phyloP scores from a whole-genome alignment of 768 basidiomycete genomes.

The Tephrocybe sp. region DNA sequence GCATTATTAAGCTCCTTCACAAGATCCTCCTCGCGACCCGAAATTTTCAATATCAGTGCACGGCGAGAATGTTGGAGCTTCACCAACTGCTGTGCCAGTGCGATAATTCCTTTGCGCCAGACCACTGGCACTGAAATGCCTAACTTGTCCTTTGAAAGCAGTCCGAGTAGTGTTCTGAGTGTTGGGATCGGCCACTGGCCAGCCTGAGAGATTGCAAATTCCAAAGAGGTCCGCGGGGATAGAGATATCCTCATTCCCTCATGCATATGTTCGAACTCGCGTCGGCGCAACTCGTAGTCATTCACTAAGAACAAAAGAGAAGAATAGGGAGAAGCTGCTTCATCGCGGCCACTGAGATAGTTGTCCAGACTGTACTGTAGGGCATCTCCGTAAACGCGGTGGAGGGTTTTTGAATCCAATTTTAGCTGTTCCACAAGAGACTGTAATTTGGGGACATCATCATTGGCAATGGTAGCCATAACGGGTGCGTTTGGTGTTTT shows the following conservation, averaged over 20 bases:
- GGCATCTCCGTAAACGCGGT: background rate
- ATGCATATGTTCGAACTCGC: background rate
- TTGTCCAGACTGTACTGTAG: background rate
- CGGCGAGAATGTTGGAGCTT: conserved; percentile 37
- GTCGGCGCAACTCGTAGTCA: conserved; percentile 1
- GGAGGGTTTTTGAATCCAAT: background rate
- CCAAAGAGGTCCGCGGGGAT: conserved; percentile 3
- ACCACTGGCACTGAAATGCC: conserved; percentile 9
- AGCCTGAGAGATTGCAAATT: conserved; percentile 13
- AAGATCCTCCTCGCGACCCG: conserved; percentile 29
- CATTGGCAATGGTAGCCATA: too few relatives aligned
- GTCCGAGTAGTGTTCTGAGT: conserved; percentile 25
- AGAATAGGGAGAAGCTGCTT: background rate
- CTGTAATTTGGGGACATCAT: too few relatives aligned
- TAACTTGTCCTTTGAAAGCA: conserved; percentile 25
- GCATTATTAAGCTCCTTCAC: conserved; percentile 25
- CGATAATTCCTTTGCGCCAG: conserved; percentile 31
- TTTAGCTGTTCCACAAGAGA: background rate
- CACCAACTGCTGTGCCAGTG: conserved; percentile 27
- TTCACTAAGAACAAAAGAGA: background rate
- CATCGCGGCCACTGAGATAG: background rate
- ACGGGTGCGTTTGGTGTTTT: too few relatives aligned
- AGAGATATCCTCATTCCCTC: background rate
- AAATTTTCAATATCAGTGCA: conserved; percentile 24
- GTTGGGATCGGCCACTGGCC: conserved; percentile 41